phyloP scores from a whole-genome alignment of 176 grass and related monocot genomes.

The Tillandsia leiboldiana region DNA sequence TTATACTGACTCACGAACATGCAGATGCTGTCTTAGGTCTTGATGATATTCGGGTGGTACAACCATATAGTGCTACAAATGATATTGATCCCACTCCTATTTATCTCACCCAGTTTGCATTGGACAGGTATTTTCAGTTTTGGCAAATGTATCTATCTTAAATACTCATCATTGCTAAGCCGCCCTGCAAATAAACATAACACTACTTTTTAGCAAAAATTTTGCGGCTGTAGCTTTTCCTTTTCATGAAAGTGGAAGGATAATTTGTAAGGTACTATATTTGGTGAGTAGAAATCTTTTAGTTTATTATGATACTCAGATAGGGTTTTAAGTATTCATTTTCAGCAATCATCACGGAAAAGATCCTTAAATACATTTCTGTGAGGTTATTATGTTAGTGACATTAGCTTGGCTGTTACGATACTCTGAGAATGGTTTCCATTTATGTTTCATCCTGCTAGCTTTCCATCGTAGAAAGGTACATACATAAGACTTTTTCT shows the following conservation, averaged over 20 bases:
- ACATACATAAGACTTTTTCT: too few species aligned
- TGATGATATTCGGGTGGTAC: conserved; percentile 82
- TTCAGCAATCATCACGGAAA: too few species aligned
- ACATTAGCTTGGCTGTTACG: too few species aligned
- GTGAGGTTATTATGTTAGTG: too few species aligned
- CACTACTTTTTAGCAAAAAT: background rate
- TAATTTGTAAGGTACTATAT: background rate
- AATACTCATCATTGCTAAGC: background rate
- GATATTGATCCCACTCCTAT: conserved; percentile 88
- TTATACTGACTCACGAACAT: conserved; percentile 95
- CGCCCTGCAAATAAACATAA: background rate
- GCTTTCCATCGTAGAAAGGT: too few species aligned
- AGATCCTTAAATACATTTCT: too few species aligned
- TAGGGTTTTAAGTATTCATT: too few species aligned
- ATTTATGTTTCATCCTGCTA: too few species aligned
- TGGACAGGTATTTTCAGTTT: conserved; percentile 63
- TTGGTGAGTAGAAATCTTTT: too few species aligned
- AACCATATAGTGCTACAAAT: conserved; percentile 67
- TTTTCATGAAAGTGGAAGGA: background rate
- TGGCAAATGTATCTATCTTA: background rate
- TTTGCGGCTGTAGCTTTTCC: background rate
- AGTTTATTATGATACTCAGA: too few species aligned
- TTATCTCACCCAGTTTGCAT: conserved; percentile 66
- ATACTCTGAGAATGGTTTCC: too few species aligned
- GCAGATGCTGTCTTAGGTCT: conserved; percentile 86